These are phyloP conservation scores for Pythium coloratum DNA, from an alignment of 352 stramenopile species.

Conservation along the genomic window DNA sequence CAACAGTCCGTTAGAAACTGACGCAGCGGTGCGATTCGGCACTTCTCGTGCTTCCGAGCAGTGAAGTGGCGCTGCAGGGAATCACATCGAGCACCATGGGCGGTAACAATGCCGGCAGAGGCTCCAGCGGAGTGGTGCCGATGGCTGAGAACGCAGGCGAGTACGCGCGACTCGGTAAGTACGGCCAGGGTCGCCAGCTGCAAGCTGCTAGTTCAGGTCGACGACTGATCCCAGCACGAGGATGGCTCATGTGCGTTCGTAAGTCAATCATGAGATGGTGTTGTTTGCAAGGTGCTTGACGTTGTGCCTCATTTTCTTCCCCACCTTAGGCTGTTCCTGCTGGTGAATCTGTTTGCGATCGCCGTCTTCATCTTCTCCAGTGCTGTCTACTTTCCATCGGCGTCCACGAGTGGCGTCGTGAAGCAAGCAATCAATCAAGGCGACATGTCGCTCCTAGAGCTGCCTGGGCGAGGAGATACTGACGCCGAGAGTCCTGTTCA, in stretches of 20 bases:
- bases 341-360: slow-evolving; percentile 49
- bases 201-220: neutral
- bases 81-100: neutral
- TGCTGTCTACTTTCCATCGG: slow-evolving; percentile 46
- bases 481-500: neutral
- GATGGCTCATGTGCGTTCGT: slow-evolving; percentile 13
- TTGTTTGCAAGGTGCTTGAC: neutral
- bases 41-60: neutral
- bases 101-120: neutral
- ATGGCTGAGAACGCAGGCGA: neutral
- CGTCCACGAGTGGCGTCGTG: slow-evolving; percentile 35
- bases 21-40: neutral
- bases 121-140: slow-evolving; percentile 4
- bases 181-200: neutral
- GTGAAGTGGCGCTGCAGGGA: neutral
- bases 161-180: slow-evolving; percentile 10
- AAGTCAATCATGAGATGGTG: too few relatives aligned
- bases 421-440: slow-evolving; percentile 40
- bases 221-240: slow-evolving; percentile 1
- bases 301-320: neutral
- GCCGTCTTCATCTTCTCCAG: slow-evolving; percentile 57
- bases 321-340: slow-evolving; percentile 31
- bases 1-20: neutral
- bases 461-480: neutral
- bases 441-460: slow-evolving; percentile 23